phyloP scores from a whole-genome alignment of 179 eudicot genomes.

The Heliamphora pulchella region DNA sequence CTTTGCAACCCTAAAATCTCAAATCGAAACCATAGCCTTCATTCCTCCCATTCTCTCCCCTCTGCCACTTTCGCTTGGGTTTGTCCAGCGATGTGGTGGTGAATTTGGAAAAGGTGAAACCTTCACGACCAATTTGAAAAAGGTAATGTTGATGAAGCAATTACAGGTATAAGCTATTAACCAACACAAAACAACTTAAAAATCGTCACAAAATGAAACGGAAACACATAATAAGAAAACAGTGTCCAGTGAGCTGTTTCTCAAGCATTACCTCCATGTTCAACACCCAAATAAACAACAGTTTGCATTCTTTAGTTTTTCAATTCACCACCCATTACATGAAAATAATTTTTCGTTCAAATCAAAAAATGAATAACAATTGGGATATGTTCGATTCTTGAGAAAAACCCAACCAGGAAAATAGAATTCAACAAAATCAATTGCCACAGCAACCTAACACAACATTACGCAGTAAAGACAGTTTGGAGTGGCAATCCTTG shows the following conservation, averaged over 20 bases:
- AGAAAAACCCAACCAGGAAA: neutral
- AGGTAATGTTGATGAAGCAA: conserved; percentile 97
- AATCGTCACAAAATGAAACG: neutral
- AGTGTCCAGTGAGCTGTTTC: conserved; percentile 82
- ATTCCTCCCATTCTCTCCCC: too few relatives aligned
- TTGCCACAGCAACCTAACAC: neutral
- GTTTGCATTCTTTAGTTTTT: neutral
- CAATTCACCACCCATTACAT: neutral
- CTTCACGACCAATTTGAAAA: conserved; percentile 84
- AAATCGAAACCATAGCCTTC: too few relatives aligned
- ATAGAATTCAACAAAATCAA: neutral
- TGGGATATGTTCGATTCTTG: neutral
- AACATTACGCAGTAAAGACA: neutral
- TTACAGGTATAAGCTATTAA: conserved; percentile 61
- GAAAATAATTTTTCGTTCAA: neutral
- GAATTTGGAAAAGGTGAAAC: conserved; percentile 78
- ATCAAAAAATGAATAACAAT: neutral
- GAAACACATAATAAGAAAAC: conserved; percentile 13
- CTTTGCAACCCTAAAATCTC: too few relatives aligned
- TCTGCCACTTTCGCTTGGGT: too few relatives aligned
- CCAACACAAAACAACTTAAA: conserved; percentile 19
- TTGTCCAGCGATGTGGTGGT: too few relatives aligned
- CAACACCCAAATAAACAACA: neutral
- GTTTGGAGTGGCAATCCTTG: neutral
- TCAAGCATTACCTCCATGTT: conserved; percentile 89